These are phyloP conservation scores for Saccharomycopsis synnaedendra DNA, from an alignment of 805 yeast species.

Conservation along the genomic window DNA sequence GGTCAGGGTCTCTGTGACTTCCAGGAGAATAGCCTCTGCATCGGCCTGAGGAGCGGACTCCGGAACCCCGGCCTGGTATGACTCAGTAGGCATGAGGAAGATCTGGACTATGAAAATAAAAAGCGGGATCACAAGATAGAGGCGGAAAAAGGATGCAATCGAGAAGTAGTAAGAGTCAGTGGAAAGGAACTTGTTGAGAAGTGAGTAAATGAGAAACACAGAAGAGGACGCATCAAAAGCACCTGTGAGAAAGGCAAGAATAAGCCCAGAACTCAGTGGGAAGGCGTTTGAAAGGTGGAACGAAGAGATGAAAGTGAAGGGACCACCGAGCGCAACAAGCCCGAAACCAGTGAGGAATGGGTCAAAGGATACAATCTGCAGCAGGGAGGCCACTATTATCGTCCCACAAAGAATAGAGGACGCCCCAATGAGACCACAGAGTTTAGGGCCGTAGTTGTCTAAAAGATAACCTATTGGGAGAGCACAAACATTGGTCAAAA, in stretches of 20 bases:
- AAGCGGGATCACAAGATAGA: slow-evolving; percentile 62
- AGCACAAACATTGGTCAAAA: slow-evolving; percentile 74
- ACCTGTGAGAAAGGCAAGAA: slow-evolving; percentile 77
- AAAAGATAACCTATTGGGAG: slow-evolving; percentile 71
- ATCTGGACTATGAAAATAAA: slow-evolving; percentile 68
- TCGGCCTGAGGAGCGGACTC: background rate
- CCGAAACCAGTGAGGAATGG: slow-evolving; percentile 67
- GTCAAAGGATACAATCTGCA: slow-evolving; percentile 29
- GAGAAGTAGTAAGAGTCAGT: slow-evolving; percentile 28
- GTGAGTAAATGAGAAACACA: slow-evolving; percentile 61
- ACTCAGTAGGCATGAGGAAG: slow-evolving; percentile 68
- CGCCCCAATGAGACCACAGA: slow-evolving; percentile 69
- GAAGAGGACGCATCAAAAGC: slow-evolving; percentile 93
- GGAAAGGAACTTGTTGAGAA: slow-evolving; percentile 32
- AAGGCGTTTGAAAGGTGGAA: slow-evolving; percentile 85
- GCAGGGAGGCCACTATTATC: slow-evolving; percentile 30
- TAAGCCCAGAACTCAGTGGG: slow-evolving; percentile 71
- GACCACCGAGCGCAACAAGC: slow-evolving; percentile 80
- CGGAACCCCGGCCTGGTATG: slow-evolving; percentile 33
- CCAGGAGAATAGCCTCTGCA: slow-evolving; percentile 5
- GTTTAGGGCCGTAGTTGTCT: slow-evolving; percentile 75
- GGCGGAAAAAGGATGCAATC: slow-evolving; percentile 44
- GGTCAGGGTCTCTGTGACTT: slow-evolving; percentile 5
- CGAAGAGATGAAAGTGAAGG: slow-evolving; percentile 82
- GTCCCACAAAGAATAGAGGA: slow-evolving; percentile 47